Evolutionary conservation across 345 rosid species (phyloP).

Genomic region (Acer yangbiense): DNA sequence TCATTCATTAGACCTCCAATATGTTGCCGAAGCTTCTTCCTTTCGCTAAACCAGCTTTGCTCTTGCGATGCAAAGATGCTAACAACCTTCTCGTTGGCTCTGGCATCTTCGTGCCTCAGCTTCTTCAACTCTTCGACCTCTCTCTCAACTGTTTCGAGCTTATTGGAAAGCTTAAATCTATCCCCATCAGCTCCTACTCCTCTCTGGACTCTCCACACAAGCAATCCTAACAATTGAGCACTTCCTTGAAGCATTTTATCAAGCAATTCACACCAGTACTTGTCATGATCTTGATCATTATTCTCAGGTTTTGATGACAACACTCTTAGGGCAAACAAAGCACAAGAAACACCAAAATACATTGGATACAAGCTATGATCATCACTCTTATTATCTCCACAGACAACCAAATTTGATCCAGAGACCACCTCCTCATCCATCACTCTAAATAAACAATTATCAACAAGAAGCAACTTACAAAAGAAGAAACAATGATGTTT

Average conservation of each 20-base stretch:
- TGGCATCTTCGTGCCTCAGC: constrained; percentile 74
- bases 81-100: constrained; percentile 93
- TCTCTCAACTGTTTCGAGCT: constrained; percentile 55
- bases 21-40: constrained; percentile 57
- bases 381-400: constrained; percentile 38
- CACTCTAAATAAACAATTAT: constrained; percentile 22
- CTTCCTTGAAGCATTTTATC: constrained; percentile 64
- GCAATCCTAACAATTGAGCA: constrained; percentile 67
- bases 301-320: constrained; percentile 39
- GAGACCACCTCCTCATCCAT: constrained; percentile 46
- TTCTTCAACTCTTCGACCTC: constrained; percentile 67
- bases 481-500: not conserved
- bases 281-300: constrained; percentile 37
- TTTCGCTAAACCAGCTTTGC: constrained; percentile 81
- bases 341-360: constrained; percentile 75
- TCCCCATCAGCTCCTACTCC: constrained; percentile 31
- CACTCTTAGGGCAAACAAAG: constrained; percentile 52
- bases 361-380: constrained; percentile 47
- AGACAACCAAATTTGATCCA: constrained; percentile 30
- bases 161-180: constrained; percentile 38
- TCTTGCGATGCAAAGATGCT: constrained; percentile 82
- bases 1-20: constrained; percentile 65
- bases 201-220: constrained; percentile 66
- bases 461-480: not conserved
- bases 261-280: constrained; percentile 48